These are phyloP conservation scores for Aureobasidium vineae DNA, from an alignment of 2,329 filamentous ascomycete genomes.

Conservation along the genomic window DNA sequence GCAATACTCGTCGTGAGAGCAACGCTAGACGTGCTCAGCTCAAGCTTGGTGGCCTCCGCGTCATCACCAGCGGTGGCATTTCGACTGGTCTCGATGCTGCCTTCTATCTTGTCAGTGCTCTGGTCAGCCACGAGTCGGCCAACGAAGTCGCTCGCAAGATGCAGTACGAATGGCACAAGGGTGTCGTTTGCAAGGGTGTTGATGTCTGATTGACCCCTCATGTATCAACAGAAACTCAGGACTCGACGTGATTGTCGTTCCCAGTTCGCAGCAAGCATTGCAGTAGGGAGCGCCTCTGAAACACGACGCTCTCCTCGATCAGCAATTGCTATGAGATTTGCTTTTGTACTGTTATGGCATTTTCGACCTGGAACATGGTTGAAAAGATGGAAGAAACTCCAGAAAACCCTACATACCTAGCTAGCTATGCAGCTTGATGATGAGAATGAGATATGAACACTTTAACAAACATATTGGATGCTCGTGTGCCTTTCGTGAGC, in stretches of 20 bases:
- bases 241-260: slow-evolving; percentile 21
- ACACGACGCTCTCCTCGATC: not conserved
- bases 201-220: slow-evolving; percentile 62
- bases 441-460: slow-evolving; percentile 23
- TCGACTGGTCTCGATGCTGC: slow-evolving; percentile 79
- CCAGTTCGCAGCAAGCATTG: slow-evolving; percentile 17
- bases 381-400: slow-evolving; percentile 25
- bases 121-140: slow-evolving; percentile 74
- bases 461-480: not conserved
- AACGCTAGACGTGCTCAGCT: slow-evolving; percentile 75
- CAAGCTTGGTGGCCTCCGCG: slow-evolving; percentile 65
- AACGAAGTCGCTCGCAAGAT: slow-evolving; percentile 71
- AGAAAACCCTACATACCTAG: slow-evolving; percentile 23
- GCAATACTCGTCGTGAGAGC: slow-evolving; percentile 72
- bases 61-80: slow-evolving; percentile 77
- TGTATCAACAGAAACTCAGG: not conserved
- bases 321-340: slow-evolving; percentile 19
- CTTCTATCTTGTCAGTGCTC: slow-evolving; percentile 78
- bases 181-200: slow-evolving; percentile 77
- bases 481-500: not conserved
- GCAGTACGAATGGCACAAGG: slow-evolving; percentile 85
- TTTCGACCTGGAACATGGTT: slow-evolving; percentile 23
- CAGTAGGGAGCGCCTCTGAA: slow-evolving; percentile 13
- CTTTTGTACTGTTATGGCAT: slow-evolving; percentile 22
- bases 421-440: slow-evolving; percentile 24